Conservation (phyloP, 352 stramenopile genomes). For the Phytophthora uliginosa region DNA sequence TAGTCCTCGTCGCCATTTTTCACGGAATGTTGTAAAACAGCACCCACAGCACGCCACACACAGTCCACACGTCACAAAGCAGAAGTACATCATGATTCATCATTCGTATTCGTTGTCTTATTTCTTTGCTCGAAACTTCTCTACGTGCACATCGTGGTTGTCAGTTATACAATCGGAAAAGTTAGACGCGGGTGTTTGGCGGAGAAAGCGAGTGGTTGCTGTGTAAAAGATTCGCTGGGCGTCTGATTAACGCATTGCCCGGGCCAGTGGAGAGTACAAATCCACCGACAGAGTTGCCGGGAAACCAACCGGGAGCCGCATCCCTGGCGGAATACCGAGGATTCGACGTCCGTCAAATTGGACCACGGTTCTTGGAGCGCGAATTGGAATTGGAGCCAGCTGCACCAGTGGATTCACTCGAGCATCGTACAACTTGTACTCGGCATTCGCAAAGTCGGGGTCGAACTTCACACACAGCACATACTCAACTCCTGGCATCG, state of each 20-base stretch:
- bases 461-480: slow-evolving; percentile 52
- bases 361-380: slow-evolving; percentile 43
- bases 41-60: background rate
- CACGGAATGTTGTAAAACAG: slow-evolving; percentile 18
- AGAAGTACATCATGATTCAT: background rate
- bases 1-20: slow-evolving; percentile 27
- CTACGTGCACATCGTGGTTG: background rate
- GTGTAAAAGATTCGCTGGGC: slow-evolving; percentile 9
- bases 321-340: slow-evolving; percentile 48
- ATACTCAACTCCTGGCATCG: slow-evolving; percentile 53
- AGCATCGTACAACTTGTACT: slow-evolving; percentile 56
- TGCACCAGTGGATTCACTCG: slow-evolving; percentile 39
- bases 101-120: background rate
- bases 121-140: slow-evolving; percentile 6
- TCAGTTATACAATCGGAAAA: no score
- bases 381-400: slow-evolving; percentile 44
- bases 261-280: slow-evolving; percentile 47
- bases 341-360: slow-evolving; percentile 50
- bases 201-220: slow-evolving; percentile 6
- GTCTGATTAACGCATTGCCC: slow-evolving; percentile 34
- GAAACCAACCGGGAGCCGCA: slow-evolving; percentile 37
- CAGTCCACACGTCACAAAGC: background rate
- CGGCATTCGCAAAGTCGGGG: slow-evolving; percentile 43
- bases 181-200: no score
- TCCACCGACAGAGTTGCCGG: slow-evolving; percentile 44